Evolutionary conservation across 2,329 filamentous ascomycete species (phyloP).

Genomic region (Cordyceps pruinosa): DNA sequence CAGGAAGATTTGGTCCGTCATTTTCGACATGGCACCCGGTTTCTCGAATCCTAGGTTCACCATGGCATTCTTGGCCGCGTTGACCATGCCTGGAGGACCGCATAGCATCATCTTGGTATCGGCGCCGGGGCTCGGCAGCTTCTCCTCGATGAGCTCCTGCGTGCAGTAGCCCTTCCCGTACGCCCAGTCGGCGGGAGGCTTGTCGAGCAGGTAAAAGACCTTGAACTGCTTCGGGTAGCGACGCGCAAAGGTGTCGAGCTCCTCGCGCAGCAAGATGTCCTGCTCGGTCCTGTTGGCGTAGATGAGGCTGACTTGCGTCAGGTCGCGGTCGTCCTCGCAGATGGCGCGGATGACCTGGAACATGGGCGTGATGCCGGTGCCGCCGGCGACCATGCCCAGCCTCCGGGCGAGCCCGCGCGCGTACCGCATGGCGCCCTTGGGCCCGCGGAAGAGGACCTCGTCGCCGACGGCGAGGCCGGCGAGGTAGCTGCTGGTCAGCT

Average conservation of each 20-base stretch:
- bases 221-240: slow-evolving; percentile 47
- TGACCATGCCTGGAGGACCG: slow-evolving; percentile 55
- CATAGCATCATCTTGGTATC: slow-evolving; percentile 27
- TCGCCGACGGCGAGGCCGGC: slow-evolving; percentile 40
- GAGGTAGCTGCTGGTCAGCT: slow-evolving; percentile 44
- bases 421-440: slow-evolving; percentile 51
- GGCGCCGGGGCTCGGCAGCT: slow-evolving; percentile 40
- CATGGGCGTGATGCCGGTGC: slow-evolving; percentile 26
- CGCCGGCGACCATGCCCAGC: slow-evolving; percentile 50
- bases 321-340: slow-evolving; percentile 49
- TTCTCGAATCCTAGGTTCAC: slow-evolving; percentile 43
- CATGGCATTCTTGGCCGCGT: slow-evolving; percentile 46
- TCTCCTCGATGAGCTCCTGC: slow-evolving; percentile 40
- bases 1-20: slow-evolving; percentile 48
- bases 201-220: slow-evolving; percentile 48
- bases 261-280: slow-evolving; percentile 51
- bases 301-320: slow-evolving; percentile 48
- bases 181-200: slow-evolving; percentile 39
- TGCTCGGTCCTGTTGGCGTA: slow-evolving; percentile 53
- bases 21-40: slow-evolving; percentile 43
- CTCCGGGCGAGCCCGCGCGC: slow-evolving; percentile 32
- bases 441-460: slow-evolving; percentile 44
- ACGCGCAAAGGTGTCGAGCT: slow-evolving; percentile 47
- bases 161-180: slow-evolving; percentile 45
- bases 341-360: slow-evolving; percentile 55